phyloP scores from a whole-genome alignment of 495 filamentous ascomycete genomes.

The Aspergillus carlsbadensis region DNA sequence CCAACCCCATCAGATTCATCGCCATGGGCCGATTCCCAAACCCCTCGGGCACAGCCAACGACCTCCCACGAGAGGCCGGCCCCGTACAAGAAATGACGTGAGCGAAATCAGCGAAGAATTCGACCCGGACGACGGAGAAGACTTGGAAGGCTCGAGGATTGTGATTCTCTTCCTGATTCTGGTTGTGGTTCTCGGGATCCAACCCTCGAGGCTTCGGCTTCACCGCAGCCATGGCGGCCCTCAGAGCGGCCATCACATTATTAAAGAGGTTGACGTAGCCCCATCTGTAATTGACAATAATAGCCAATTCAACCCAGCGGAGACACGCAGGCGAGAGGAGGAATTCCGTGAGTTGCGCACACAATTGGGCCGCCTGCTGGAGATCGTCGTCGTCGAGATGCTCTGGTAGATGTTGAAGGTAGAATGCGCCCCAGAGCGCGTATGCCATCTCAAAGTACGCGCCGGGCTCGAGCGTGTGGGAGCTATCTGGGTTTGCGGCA shows the following conservation, averaged over 20 bases:
- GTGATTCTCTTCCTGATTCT: neutral
- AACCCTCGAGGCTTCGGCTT: neutral
- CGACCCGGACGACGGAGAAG: neutral
- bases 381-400: neutral
- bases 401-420: neutral
- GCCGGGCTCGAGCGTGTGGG: neutral
- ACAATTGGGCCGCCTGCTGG: neutral
- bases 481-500: neutral
- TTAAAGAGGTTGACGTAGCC: neutral
- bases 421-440: neutral
- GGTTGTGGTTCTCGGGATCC: too few species aligned
- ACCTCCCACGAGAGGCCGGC: neutral
- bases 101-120: neutral
- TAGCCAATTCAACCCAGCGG: neutral
- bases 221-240: neutral
- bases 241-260: neutral
- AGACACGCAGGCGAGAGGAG: neutral
- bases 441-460: neutral
- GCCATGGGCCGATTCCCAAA: neutral
- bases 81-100: neutral
- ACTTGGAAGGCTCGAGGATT: neutral
- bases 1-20: neutral
- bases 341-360: neutral
- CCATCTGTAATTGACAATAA: neutral
- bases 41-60: neutral